Base-by-base conservation (phyloP, 2,329 filamentous ascomycete genomes). In the Fusarium xylarioides region DNA sequence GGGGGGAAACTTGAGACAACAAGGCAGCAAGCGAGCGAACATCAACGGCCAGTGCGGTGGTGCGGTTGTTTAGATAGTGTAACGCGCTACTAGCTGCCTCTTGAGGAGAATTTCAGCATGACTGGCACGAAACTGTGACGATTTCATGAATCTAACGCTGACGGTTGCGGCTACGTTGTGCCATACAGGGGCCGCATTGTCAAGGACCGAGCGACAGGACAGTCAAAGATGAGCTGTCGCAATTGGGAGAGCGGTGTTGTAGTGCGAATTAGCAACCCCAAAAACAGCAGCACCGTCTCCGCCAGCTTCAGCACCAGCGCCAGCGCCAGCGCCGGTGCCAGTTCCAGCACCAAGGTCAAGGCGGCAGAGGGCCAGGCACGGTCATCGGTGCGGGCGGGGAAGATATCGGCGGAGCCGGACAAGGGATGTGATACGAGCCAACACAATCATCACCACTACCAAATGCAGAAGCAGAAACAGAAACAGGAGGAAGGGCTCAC, bases 221-320 rank as follows among this genome's bases (percentile, higher is more conserved):
- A 88, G 69, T 89, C 90, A 18, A 97, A 94, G 81, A 86, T 98
- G 71, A 95, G 89, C 70, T 95, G 93, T 81, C 91, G 93, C 61
- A 99, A 98, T 81, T 98, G 95, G 95, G 96, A 98, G 83, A 97
- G 95, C 79, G 96, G 96, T 40, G 93, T 99, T 3, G 76, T 98
- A 30, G 80, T 98, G 44, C 90, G 91, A 15, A 85, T 93, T 30
- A 76, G 78, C 63, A 63, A 46, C 57, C 44, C 54, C 63, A 71
- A 64, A 53, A 73, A 46, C 68, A 71, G 69, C 53, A 72, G 55
- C 68, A 67, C 54, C 38, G 38, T 56, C 65, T 53, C 58, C 30
- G 60, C 57, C 59, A 70, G 23, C 53, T 71, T 50, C 54, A 73
- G 58, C 63, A 57, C 46, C 50, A 54, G 42, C 37, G 32, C 57